phyloP scores from a whole-genome alignment of 257 asterid species.

The Solanum corneliomulleri region DNA sequence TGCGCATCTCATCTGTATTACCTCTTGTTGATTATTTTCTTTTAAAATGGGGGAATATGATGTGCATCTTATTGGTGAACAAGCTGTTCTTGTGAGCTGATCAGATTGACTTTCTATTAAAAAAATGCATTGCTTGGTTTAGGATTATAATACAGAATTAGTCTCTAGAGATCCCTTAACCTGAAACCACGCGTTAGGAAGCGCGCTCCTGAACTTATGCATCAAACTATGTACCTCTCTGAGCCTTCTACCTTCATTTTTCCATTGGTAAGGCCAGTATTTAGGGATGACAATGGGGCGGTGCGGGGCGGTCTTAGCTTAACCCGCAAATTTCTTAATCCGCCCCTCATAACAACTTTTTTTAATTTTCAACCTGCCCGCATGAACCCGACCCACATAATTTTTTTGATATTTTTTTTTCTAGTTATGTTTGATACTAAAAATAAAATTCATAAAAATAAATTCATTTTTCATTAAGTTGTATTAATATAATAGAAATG shows the following conservation, averaged over 20 bases:
- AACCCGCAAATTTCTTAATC: not conserved
- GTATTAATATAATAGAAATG: not conserved
- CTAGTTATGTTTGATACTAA: not conserved
- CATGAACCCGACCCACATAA: not conserved
- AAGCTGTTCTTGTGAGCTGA: not conserved
- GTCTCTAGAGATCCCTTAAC: not conserved
- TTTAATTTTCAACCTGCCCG: not conserved
- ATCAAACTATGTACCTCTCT: not conserved
- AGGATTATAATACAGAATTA: not conserved
- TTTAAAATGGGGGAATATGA: not conserved
- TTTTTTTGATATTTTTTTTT: no score
- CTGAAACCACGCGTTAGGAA: not conserved
- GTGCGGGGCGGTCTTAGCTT: not conserved
- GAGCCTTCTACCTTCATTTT: not conserved
- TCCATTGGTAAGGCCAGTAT: not conserved
- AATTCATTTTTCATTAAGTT: not conserved
- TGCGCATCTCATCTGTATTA: not conserved
- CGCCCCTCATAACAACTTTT: not conserved
- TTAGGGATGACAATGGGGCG: not conserved
- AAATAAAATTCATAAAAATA: not conserved
- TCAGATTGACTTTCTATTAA: not conserved
- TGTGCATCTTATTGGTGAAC: not conserved
- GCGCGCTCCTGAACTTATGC: not conserved
- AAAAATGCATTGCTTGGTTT: not conserved
- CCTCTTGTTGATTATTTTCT: not conserved